Base-by-base conservation (phyloP, 2,329 filamentous ascomycete species). In the Periconia sp. region DNA sequence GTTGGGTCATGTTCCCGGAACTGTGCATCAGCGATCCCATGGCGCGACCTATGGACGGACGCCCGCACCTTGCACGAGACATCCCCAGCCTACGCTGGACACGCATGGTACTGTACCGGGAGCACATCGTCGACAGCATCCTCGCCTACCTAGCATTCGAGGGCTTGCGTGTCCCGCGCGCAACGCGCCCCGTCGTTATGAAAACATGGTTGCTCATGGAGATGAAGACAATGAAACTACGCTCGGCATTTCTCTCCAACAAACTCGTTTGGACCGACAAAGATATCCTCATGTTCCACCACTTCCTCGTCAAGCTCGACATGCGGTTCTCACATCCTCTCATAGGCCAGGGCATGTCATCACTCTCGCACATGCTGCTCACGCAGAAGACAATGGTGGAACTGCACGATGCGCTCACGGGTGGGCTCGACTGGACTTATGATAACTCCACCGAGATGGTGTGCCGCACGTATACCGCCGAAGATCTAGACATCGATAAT, bases 171-270 rank as follows among this genome's bases (percentile, higher is more conserved):
- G 57, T 73, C 1, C 69, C 69, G 0, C 23, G 17, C 80, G 87
- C 11, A 76, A 88, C 58, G 75, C 77, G 40, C 79, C 79, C 35
- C 79, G 83, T 55, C 75, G 20, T 74, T 20, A 65, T 65, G 63
- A 89, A 89, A 65, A 76, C 91, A 17, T 94, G 91, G 91, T 80
- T 89, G 48, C 65, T 90, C 33, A 85, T 91, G 77, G 89, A 92
- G 63, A 75, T 87, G 3, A 75, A 82, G 0, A 85, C 83, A 14
- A 87, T 80, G 47, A 62, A 58, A 0, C 75, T 81, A 14, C 84
- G 90, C 1, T 71, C 79, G 6, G 76, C 75, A 1, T 74, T 87
- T 6, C 69, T 91, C 6, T 76, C 76, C 30, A 84, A 84, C 67
- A 49, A 50, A 10, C 59, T 64, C 0, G 76, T 86, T 45, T 88